A percentile compares a stretch with the other conserved stretches of the same genome.
Evolutionary conservation across 1,284 basidiomycete species (phyloP).

Genomic region (Irpex sp.): DNA sequence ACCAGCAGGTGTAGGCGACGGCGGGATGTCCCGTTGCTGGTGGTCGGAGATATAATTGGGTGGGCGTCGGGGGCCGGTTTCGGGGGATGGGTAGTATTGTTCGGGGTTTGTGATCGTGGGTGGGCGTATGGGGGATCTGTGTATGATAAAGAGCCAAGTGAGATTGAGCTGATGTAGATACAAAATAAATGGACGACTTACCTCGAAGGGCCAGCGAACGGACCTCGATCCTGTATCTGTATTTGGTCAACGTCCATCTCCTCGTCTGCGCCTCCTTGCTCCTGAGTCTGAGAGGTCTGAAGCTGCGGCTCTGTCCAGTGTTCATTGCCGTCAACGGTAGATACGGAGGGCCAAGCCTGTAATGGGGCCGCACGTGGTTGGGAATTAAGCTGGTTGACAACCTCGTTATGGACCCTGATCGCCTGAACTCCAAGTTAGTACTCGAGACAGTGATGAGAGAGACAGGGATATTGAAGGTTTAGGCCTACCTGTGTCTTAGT

Average conservation of each 20-base stretch:
- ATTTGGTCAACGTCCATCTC: not conserved
- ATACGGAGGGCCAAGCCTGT: not conserved
- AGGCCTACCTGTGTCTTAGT: not conserved
- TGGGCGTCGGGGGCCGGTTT: not conserved
- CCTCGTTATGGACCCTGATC: not conserved
- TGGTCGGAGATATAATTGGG: not conserved
- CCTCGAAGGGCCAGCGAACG: not conserved
- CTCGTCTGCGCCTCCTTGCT: not conserved
- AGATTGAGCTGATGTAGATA: not conserved
- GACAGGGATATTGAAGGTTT: not conserved
- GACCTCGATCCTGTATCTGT: not conserved
- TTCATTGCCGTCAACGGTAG: not conserved
- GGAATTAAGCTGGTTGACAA: not conserved
- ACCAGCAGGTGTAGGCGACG: not conserved
- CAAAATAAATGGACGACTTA: not conserved
- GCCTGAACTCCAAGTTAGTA: not conserved
- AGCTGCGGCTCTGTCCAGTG: not conserved
- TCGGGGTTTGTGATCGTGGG: not conserved
- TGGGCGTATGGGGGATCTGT: not conserved
- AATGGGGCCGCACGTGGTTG: not conserved
- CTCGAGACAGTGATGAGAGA: not conserved
- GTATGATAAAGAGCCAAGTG: not conserved
- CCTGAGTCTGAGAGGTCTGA: not conserved
- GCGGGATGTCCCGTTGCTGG: not conserved
- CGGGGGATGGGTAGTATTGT: not conserved